Conservation (phyloP, 140 eudicot genomes). For the Bidens hawaiensis region DNA sequence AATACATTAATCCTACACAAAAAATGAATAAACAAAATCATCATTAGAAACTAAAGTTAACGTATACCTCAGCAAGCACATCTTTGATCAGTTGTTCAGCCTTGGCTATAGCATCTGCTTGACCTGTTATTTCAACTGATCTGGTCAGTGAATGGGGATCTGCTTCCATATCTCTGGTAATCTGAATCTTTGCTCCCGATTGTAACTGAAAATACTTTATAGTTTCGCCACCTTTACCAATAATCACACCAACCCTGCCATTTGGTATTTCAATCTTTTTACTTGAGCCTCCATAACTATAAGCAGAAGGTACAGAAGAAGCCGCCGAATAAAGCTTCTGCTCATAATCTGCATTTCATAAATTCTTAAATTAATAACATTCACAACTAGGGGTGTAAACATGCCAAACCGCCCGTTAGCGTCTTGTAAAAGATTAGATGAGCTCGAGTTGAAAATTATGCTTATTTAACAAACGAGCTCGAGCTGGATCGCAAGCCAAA, state of each 20-base stretch:
- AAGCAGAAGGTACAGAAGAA: constrained; percentile 37
- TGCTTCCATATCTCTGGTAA: constrained; percentile 78
- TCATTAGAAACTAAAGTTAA: neutral
- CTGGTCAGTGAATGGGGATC: constrained; percentile 68
- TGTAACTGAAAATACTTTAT: constrained; percentile 78
- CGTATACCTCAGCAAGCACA: constrained; percentile 78
- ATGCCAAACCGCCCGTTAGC: too few species aligned
- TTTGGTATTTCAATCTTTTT: constrained; percentile 89
- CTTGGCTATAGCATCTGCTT: constrained; percentile 67
- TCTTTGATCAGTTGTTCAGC: constrained; percentile 82
- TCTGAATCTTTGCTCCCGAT: constrained; percentile 95
- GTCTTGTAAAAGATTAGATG: too few species aligned
- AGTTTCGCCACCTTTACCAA: constrained; percentile 96
- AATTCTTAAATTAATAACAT: neutral
- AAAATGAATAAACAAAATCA: too few species aligned
- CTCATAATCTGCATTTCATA: constrained; percentile 42
- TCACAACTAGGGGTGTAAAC: too few species aligned
- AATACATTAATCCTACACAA: neutral
- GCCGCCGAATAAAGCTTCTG: constrained; percentile 40
- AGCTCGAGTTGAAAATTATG: too few species aligned
- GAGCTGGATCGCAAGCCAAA: too few species aligned
- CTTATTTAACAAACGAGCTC: too few species aligned
- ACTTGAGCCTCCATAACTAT: constrained; percentile 58
- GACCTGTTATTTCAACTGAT: constrained; percentile 71
- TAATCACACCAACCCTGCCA: constrained; percentile 95